Percentiles rank a stretch among this genome's conserved stretches.
These are phyloP conservation scores for Phaeosphaeriaceae sp. DNA, from an alignment of 2,329 filamentous ascomycete genomes.

Conservation along the genomic window DNA sequence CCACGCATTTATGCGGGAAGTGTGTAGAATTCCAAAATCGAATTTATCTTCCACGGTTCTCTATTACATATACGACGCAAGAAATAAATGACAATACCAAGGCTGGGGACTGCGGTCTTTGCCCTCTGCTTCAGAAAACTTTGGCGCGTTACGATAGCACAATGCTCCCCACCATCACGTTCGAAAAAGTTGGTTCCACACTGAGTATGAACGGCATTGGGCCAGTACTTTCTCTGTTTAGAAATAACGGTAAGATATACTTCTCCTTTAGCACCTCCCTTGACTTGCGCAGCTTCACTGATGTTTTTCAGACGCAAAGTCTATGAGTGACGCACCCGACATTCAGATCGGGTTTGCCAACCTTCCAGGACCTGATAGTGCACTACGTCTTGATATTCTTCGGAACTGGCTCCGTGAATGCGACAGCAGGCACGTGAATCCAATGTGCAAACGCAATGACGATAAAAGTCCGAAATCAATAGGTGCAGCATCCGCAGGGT, in stretches of 20 bases:
- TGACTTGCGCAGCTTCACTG: neutral
- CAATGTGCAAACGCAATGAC: slow-evolving; percentile 1
- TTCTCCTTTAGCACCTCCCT: too few species aligned
- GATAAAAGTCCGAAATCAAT: too few species aligned
- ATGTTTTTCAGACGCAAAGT: neutral
- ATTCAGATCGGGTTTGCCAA: slow-evolving; percentile 10
- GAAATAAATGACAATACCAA: too few species aligned
- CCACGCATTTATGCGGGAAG: too few species aligned
- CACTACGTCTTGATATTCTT: slow-evolving; percentile 10
- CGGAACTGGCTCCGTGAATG: slow-evolving; percentile 19
- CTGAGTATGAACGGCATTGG: neutral
- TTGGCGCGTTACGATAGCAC: too few species aligned
- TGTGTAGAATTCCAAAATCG: neutral
- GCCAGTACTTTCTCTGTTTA: slow-evolving; percentile 5
- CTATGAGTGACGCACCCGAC: neutral
- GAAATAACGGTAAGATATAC: neutral
- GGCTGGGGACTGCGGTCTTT: too few species aligned
- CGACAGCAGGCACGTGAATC: slow-evolving; percentile 3
- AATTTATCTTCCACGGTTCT: too few species aligned
- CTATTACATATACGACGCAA: too few species aligned
- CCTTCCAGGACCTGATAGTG: slow-evolving; percentile 11
- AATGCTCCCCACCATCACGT: too few species aligned
- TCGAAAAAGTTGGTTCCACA: neutral
- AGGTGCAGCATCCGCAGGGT: neutral
- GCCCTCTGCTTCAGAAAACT: neutral